A percentile compares a stretch with the other conserved stretches of the same genome.
phyloP scores from a whole-genome alignment of 192 early-diverging fungal species.

The Umbelopsis sp. region DNA sequence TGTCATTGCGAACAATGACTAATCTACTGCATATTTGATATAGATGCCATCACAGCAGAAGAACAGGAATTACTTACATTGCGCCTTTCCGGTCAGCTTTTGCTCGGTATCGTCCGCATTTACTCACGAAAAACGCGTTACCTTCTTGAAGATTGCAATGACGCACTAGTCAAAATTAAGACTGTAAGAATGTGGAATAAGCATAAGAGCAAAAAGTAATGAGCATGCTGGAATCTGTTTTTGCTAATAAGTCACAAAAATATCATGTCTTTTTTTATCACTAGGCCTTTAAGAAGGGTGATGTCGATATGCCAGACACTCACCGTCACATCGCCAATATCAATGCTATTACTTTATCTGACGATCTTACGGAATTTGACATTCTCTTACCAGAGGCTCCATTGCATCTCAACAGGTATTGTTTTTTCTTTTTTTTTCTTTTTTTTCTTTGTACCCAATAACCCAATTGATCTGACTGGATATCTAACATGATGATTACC shows the following conservation, averaged over 20 bases:
- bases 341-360: slow-evolving; percentile 86
- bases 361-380: slow-evolving; percentile 89
- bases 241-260: not conserved
- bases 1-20: no score
- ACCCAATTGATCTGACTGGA: not conserved
- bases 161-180: slow-evolving; percentile 93
- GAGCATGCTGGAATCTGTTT: no score
- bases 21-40: not conserved
- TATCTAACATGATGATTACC: not conserved
- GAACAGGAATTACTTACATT: slow-evolving; percentile 89
- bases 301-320: slow-evolving; percentile 83
- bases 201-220: no score
- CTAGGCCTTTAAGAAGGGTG: slow-evolving; percentile 77
- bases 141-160: slow-evolving; percentile 96
- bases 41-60: slow-evolving; percentile 78
- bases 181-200: slow-evolving; percentile 59
- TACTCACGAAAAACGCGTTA: slow-evolving; percentile 97
- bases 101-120: slow-evolving; percentile 93
- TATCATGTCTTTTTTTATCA: not conserved
- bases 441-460: no score
- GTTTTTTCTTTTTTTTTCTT: no score
- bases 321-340: slow-evolving; percentile 62
- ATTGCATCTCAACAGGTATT: slow-evolving; percentile 36
- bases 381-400: slow-evolving; percentile 79
- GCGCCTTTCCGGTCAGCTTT: slow-evolving; percentile 93